Percentiles rank a stretch among this genome's conserved stretches.
Evolutionary conservation across 352 stramenopile genomes (phyloP).

Genomic region (Thalassiosira delicatula): DNA sequence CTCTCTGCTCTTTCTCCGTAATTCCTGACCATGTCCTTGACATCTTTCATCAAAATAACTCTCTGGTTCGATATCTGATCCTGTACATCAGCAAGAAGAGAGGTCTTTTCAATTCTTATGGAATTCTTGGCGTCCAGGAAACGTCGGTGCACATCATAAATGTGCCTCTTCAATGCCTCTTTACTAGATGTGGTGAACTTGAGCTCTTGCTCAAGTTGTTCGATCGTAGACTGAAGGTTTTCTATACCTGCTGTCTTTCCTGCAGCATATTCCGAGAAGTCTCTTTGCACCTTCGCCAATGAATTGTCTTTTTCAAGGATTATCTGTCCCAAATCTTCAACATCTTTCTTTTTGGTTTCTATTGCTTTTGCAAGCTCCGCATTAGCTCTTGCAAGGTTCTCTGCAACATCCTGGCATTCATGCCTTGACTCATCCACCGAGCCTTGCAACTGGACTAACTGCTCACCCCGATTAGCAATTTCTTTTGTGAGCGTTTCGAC

Average conservation of each 20-base stretch:
- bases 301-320: slow-evolving; percentile 44
- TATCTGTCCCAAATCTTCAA: slow-evolving; percentile 31
- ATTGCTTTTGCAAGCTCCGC: slow-evolving; percentile 30
- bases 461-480: slow-evolving; percentile 19
- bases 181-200: slow-evolving; percentile 14
- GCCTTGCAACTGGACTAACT: slow-evolving; percentile 17
- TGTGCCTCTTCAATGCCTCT: slow-evolving; percentile 32
- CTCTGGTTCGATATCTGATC: slow-evolving; percentile 40
- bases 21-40: slow-evolving; percentile 33
- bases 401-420: slow-evolving; percentile 27
- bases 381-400: slow-evolving; percentile 31
- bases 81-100: slow-evolving; percentile 46
- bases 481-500: slow-evolving; percentile 32
- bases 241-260: slow-evolving; percentile 33
- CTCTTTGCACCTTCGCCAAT: slow-evolving; percentile 27
- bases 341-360: slow-evolving; percentile 28
- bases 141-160: slow-evolving; percentile 29
- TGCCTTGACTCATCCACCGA: slow-evolving; percentile 26
- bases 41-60: slow-evolving; percentile 38
- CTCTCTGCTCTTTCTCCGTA: slow-evolving; percentile 41
- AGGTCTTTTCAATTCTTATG: slow-evolving; percentile 42
- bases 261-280: slow-evolving; percentile 10
- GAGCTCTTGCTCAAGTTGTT: slow-evolving; percentile 40
- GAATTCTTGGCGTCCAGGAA: slow-evolving; percentile 28
- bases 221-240: slow-evolving; percentile 30